A percentile compares a stretch with the other conserved stretches of the same genome.
phyloP scores from a whole-genome alignment of 345 rosid species.

The Corchorus capsularis region DNA sequence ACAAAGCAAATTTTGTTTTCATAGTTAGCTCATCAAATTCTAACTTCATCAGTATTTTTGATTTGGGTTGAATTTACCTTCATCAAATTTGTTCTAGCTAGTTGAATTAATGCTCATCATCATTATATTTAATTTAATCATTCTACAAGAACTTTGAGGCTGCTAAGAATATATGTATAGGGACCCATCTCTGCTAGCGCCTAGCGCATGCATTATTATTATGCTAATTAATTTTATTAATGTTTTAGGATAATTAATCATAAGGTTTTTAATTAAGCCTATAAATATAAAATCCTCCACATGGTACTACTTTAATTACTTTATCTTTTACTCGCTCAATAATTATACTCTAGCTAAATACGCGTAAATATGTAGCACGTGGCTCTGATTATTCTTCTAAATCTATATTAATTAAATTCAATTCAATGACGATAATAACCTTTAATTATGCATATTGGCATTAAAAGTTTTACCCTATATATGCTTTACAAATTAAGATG shows the following conservation, averaged over 20 bases:
- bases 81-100: background rate
- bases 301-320: no score
- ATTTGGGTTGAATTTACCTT: no score
- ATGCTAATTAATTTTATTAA: no score
- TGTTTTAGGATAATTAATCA: no score
- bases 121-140: conserved; percentile 15
- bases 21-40: background rate
- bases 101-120: background rate
- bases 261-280: no score
- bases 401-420: background rate
- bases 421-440: background rate
- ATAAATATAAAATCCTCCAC: no score
- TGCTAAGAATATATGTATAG: conserved; percentile 2
- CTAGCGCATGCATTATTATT: background rate
- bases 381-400: background rate
- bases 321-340: no score
- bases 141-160: conserved; percentile 7
- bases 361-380: background rate
- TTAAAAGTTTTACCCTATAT: background rate
- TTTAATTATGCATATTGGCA: background rate
- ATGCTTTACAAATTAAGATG: background rate
- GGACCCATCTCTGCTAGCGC: background rate
- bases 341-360: background rate
- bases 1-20: background rate
- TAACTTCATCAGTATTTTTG: no score